Base-by-base conservation (phyloP, 805 yeast genomes). In the Blastobotrys mokoenaii region DNA sequence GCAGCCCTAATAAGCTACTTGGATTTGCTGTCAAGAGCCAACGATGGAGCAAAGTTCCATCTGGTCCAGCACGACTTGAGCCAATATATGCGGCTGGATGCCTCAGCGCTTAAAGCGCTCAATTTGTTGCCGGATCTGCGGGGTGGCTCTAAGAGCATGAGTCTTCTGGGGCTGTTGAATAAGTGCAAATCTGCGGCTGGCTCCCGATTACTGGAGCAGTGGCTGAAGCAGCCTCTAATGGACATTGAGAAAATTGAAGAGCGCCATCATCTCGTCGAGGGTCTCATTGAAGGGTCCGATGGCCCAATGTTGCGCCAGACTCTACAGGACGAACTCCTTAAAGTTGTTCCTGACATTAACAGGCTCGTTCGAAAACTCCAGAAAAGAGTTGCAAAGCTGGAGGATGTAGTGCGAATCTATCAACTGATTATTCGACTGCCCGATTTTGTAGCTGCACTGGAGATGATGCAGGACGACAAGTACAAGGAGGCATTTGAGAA, bases 181-280 rank as follows among this genome's bases (percentile, higher is more conserved):
- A 79, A 81, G 54, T 90, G 97, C 69, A 87, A 84, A 56, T 82
- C 95, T 3, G 73, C 79, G 1, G 87, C 93, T n/a, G 99, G 99
- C 6, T 70, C 90, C 1, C 73, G 97, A 51, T 65, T 89, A 42
- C 72, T 93, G 20, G 80, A 93, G 12, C 96, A 87, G 58, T 93
- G 98, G 98, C 71, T 93, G 49, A 93, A 90, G 59, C 98, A 93
- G 64, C 99, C 99, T 0, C 71, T 93, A 41, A 80, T 95, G 44
- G 78, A 79, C 52, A 58, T 73, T 9, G 58, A 54, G 0, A 77
- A 71, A 42, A 88, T 93, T 34, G 62, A 66, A 34, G 70, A 78
- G 38, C 73, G 99, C 42, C 96, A 85, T 52, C 62, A 68, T 6
- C 66, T 93, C 41, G 95, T 90, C n/a, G 82, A 78, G 22, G 72